These are phyloP conservation scores for Wickerhamiella alocasiicola DNA, from an alignment of 805 yeast genomes.

Conservation along the genomic window DNA sequence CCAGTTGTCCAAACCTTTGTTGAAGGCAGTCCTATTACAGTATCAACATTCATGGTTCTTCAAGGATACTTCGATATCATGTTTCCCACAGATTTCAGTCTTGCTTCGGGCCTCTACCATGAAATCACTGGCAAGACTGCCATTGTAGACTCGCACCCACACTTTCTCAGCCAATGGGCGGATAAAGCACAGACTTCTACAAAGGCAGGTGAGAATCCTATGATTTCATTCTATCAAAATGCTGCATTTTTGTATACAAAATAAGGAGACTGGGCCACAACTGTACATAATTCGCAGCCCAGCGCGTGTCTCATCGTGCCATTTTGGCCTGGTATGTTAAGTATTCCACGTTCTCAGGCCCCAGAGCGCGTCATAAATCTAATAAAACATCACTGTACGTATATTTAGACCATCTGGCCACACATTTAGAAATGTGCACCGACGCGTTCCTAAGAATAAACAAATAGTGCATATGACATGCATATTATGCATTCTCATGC, in stretches of 20 bases:
- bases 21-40: conserved; percentile 53
- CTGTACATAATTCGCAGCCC: no score
- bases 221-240: conserved; percentile 64
- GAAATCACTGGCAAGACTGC: conserved; percentile 51
- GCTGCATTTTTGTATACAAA: conserved; percentile 40
- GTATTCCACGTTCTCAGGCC: no score
- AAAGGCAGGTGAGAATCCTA: conserved; percentile 69
- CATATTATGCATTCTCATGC: no score
- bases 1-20: conserved; percentile 75
- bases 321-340: no score
- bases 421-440: no score
- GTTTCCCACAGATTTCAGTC: conserved; percentile 69
- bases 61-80: conserved; percentile 80
- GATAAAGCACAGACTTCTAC: conserved; percentile 56
- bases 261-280: no score
- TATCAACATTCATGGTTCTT: conserved; percentile 63
- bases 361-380: no score
- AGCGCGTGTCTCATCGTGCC: no score
- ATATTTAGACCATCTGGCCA: no score
- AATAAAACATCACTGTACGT: no score
- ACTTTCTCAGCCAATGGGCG: conserved; percentile 59
- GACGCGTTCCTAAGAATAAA: no score
- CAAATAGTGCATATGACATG: no score
- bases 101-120: conserved; percentile 48
- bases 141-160: conserved; percentile 44